phyloP scores from a whole-genome alignment of 257 asterid genomes.

The Lycium barbarum region DNA sequence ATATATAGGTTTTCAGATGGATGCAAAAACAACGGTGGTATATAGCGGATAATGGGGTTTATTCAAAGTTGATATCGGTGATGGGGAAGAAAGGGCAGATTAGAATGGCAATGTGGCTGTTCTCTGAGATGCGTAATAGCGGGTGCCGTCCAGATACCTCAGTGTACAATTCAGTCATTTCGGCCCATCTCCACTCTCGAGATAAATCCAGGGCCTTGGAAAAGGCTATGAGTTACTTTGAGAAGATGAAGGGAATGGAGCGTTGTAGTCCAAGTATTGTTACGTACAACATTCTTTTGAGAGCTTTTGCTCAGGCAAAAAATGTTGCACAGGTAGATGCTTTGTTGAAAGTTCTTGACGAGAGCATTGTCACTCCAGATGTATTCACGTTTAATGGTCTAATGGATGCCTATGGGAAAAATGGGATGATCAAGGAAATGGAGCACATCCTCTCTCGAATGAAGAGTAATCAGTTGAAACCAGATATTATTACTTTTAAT shows the following conservation, averaged over 20 bases:
- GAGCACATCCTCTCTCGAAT: conserved; percentile 72
- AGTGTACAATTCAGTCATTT: conserved; percentile 85
- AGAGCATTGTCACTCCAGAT: conserved; percentile 72
- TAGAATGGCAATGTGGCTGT: conserved; percentile 98
- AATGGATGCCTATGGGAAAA: conserved; percentile 97
- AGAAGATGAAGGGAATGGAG: conserved; percentile 90
- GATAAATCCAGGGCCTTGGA: conserved; percentile 83
- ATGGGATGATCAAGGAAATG: conserved; percentile 89
- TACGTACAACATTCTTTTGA: conserved; percentile 86
- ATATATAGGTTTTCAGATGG: conserved; percentile 90
- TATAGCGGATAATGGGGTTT: conserved; percentile 92
- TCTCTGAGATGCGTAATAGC: conserved; percentile 96
- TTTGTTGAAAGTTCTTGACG: conserved; percentile 78
- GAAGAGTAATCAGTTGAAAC: conserved; percentile 81
- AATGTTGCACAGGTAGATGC: conserved; percentile 70
- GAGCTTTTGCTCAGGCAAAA: conserved; percentile 87
- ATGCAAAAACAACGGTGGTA: conserved; percentile 99
- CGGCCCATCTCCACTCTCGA: conserved; percentile 89
- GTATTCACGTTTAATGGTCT: conserved; percentile 87
- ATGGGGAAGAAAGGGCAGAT: conserved; percentile 98
- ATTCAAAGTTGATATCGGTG: conserved; percentile 88
- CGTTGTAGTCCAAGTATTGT: conserved; percentile 79
- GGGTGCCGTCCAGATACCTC: conserved; percentile 95
- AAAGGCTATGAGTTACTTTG: conserved; percentile 78
- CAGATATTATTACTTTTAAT: conserved; percentile 82